phyloP scores from a whole-genome alignment of 2,329 filamentous ascomycete genomes.

The Fusarium proliferatum region DNA sequence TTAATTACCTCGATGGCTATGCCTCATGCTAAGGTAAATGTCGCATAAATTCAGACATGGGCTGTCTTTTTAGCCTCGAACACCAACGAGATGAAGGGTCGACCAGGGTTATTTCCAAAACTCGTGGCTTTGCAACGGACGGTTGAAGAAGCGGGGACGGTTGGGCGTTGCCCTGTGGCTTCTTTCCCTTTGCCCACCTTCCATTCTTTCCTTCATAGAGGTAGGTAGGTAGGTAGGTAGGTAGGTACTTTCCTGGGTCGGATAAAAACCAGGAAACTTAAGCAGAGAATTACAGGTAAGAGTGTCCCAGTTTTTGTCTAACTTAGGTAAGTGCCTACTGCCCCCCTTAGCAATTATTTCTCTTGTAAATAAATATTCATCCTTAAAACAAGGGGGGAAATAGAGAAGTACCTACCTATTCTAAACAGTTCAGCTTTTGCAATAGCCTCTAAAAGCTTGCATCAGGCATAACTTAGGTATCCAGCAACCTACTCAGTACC shows the following conservation, averaged over 20 bases:
- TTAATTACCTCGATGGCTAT: background rate
- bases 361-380: background rate
- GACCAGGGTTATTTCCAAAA: constrained; percentile 30
- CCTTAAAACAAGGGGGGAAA: background rate
- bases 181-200: background rate
- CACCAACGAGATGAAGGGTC: constrained; percentile 40
- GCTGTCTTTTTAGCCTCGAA: constrained; percentile 34
- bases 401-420: background rate
- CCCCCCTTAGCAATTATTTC: background rate
- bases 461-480: background rate
- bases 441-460: background rate
- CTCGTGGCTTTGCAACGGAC: constrained; percentile 33
- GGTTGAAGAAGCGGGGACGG: constrained; percentile 36
- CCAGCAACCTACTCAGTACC: background rate
- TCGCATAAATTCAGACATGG: constrained; percentile 26
- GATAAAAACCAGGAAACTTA: background rate
- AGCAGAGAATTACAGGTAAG: background rate
- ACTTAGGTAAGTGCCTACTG: background rate
- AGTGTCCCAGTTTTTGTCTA: background rate
- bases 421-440: background rate
- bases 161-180: constrained; percentile 15
- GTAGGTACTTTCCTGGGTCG: background rate
- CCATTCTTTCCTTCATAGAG: background rate
- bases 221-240: background rate
- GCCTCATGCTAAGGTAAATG: constrained; percentile 10